Evolutionary conservation across 352 stramenopile species (phyloP), one percentile per base, ranked within the genome.

Genomic region (Phytophthora idaei): DNA sequence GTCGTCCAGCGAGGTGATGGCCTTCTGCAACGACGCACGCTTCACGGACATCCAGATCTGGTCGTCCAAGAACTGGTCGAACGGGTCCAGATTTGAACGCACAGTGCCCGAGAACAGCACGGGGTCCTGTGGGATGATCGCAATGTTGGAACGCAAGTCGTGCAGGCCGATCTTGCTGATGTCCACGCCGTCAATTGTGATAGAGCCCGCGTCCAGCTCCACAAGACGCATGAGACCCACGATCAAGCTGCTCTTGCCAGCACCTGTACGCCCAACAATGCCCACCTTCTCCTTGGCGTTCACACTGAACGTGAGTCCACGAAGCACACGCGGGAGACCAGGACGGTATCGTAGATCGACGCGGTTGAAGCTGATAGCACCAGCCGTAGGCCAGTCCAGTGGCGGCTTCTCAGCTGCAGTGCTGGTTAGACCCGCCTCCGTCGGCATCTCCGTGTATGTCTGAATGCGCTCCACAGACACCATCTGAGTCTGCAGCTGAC

Each of bases 1-100:
- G 46, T 94, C 86, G 60, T 97, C 89, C n/a, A 99, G 80, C 5
- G n/a, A 98, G 71, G 70, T 99, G 92, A n/a, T 94, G 67, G 59
- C 51, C 15, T 67, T 60, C 25, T 54, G 51, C 51, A 67, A 31
- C 39, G 50, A 67, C 15, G 59, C 59, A 34, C 59, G 59, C 21
- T 54, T 59, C 3, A 67, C 36, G 4, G 59, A 67, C 25, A 31
- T 60, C 74, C 73, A 83, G 34, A 83, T 64, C 31, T 79, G 65
- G 8, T 76, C 73, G 51, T 90, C 57, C 10, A 49, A 42, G 17
- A 60, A 67, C 50, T 59, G 50, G 41, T 67, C 64, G 47, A 95
- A 97, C 32, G 93, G 94, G 69, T 98, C 93, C 5, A 98, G 61
- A 73, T 98, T 98, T 41, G 80, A 87, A 10, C 90, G 82, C 25